Percentiles rank a stretch among this genome's conserved stretches.
These are phyloP conservation scores for Allium cepa DNA, from an alignment of 106 monocot genomes.

Conservation along the genomic window DNA sequence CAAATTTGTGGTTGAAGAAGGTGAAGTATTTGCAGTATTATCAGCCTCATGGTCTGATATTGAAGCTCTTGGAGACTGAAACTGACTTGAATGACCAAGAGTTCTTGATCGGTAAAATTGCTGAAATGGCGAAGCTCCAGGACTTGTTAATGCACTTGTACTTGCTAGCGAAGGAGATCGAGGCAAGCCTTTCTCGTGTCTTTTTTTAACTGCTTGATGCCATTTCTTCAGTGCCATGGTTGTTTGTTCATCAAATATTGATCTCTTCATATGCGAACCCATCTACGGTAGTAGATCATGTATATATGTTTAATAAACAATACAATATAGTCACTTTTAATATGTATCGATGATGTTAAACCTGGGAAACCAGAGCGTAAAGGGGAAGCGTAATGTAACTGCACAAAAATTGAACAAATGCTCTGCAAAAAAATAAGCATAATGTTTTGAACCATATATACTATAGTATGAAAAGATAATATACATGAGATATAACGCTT, in stretches of 20 bases:
- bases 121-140: slow-evolving; percentile 15
- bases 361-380: slow-evolving; percentile 48
- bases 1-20: background rate
- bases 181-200: slow-evolving; percentile 14
- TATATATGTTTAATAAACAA: background rate
- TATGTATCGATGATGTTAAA: background rate
- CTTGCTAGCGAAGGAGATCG: slow-evolving; percentile 17
- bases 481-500: slow-evolving; percentile 4
- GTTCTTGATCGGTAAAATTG: slow-evolving; percentile 12
- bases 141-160: slow-evolving; percentile 13
- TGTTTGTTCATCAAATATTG: slow-evolving; percentile 62
- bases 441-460: background rate
- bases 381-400: slow-evolving; percentile 84
- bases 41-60: slow-evolving; percentile 10
- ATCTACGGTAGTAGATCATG: slow-evolving; percentile 24
- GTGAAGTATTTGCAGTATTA: background rate
- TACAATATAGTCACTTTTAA: background rate
- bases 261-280: slow-evolving; percentile 72
- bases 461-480: background rate
- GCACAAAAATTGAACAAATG: slow-evolving; percentile 56
- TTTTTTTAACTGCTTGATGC: slow-evolving; percentile 42
- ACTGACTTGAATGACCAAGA: slow-evolving; percentile 3
- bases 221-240: slow-evolving; percentile 54
- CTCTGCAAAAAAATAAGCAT: slow-evolving; percentile 17
- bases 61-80: background rate